Conservation (phyloP, 2,329 filamentous ascomycete species). For the Calonectria crousiana region DNA sequence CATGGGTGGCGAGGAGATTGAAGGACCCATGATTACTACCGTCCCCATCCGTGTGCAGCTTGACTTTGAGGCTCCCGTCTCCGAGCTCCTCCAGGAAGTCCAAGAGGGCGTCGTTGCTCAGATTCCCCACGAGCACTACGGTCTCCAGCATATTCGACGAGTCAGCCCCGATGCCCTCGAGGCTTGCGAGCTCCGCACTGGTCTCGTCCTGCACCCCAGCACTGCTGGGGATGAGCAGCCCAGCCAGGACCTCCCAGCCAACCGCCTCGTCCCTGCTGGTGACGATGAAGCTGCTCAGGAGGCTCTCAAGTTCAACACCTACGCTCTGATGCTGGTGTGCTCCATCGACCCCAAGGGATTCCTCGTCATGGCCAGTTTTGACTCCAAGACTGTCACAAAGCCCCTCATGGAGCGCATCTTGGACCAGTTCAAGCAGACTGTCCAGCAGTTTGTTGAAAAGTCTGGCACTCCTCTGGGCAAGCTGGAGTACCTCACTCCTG, state of each 20-base stretch:
- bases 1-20: constrained; percentile 63
- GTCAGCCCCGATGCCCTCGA: constrained; percentile 59
- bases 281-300: constrained; percentile 46
- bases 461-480: constrained; percentile 48
- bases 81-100: constrained; percentile 66
- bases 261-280: constrained; percentile 66
- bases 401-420: constrained; percentile 66
- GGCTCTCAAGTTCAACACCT: constrained; percentile 66
- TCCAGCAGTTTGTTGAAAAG: constrained; percentile 60
- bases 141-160: constrained; percentile 69
- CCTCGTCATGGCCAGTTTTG: constrained; percentile 71
- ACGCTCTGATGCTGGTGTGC: constrained; percentile 75
- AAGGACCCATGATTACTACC: constrained; percentile 71
- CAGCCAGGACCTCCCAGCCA: constrained; percentile 55
- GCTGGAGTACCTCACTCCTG: constrained; percentile 49
- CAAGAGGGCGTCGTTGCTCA: constrained; percentile 68
- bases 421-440: constrained; percentile 63
- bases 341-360: constrained; percentile 67
- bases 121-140: constrained; percentile 75
- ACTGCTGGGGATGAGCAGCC: constrained; percentile 31
- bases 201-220: constrained; percentile 64
- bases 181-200: constrained; percentile 68
- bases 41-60: constrained; percentile 67
- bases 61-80: constrained; percentile 55
- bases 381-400: constrained; percentile 68